Base-by-base conservation (phyloP, 2,329 filamentous ascomycete species). In the Fusarium caatingaense region DNA sequence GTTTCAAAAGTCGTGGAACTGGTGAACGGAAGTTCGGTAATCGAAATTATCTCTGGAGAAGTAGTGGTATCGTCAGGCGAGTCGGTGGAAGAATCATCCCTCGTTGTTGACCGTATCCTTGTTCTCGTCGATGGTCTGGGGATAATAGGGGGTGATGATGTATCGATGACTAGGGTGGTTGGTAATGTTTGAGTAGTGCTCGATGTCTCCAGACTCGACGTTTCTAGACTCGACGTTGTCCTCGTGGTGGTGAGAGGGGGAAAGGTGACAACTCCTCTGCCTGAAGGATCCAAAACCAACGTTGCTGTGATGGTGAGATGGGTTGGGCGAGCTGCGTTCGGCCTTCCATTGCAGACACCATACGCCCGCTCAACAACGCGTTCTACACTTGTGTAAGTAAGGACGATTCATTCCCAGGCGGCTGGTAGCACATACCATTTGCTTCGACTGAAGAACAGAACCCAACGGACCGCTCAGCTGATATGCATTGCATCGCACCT, bases 401-500 rank as follows among this genome's bases (percentile, higher is more conserved):
- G 12, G 18, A 6, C 27, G 16, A 44, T 41, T 16, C 13, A 16
- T 8, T 44, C 12, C n/a, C 13, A 18, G 18, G 3, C 37, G 16
- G 8, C 32, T 6, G 27, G 25, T 32, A 47, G 44, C 23, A 73
- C 80, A 63, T 72, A 82, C 80, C 73, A 58, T 60, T 75, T 7
- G 76, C 77, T 32, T 87, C 84, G 13, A 79, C 73, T 5, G 82
- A 80, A 7, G 80, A 77, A 77, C 92, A 94, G 16, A 79, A 80
- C 4, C 85, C 85, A 46, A 84, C 73, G 37, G 78, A 78, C 59
- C 76, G 79, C 74, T 87, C 85, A 10, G 87, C 87, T 11, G 86
- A 81, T 34, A 92, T 84, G 77, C 92, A 94, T 74, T 90, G 87
- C 66, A 93, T 79, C 7, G 88, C 90, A 13, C 86, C 91, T 79